Evolutionary conservation across 768 basidiomycete species (phyloP), one percentile per base, ranked within the genome.

Genomic region (Termitomyces sp.): DNA sequence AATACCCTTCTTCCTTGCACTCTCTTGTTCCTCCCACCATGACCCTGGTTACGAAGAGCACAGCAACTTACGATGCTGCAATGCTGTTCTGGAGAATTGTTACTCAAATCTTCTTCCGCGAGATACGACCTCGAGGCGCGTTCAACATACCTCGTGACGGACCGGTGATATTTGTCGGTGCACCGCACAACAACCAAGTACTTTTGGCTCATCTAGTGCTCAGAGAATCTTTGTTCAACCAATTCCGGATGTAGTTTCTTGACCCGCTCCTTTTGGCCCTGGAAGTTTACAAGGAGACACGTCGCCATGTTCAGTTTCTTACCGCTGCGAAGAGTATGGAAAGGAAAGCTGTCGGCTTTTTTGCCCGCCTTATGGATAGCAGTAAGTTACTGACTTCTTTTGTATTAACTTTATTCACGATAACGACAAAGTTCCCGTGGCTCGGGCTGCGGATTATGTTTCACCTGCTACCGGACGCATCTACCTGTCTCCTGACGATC

Each of bases 61-160:
- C 76, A 24, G 49, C 80, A 18, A 66, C 74, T 58, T 95, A 94
- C 71, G 90, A 94, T 70, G 79, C 85, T 32, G 86, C 87, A 44
- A 85, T 96, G 73, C 71, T 91, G 51, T 93, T 96, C 75, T 96
- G 92, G 92, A 78, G 90, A 60, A 78, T 83, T 2, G 83, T 96
- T 60, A 93, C 91, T 65, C 91, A 91, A 75, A 88, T 98, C 67
- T 98, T 98, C 82, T 98, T 98, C 79, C 81, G 96, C 66, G 96
- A 98, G 77, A 89, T 98, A 68, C 84, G 96, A 61, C 92, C 95
- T 4, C 81, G 96, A 73, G 93, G 96, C 55, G 91, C 95, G 38
- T 98, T 91, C 83, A 92, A 97, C 72, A 92, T 98, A 61, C 96
- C 96, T 28, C 82, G 82, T 60, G 84, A 92, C 60, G 96, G 94